phyloP scores from a whole-genome alignment of 2,329 filamentous ascomycete species.

The Bipolaris sorokiniana region DNA sequence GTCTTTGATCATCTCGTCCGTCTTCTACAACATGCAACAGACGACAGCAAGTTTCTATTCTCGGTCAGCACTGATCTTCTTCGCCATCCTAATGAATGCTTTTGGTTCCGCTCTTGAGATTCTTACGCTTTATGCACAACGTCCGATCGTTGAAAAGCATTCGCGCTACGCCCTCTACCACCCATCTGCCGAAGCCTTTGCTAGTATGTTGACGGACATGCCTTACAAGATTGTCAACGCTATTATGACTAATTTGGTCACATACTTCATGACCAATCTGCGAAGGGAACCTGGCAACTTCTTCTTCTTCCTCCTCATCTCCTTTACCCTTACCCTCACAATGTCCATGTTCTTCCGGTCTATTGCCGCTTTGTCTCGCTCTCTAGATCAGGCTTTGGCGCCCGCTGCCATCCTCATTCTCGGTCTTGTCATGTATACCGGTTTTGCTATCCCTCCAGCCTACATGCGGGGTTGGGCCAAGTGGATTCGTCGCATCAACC shows the following conservation, averaged over 20 bases:
- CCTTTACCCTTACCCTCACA: conserved; percentile 72
- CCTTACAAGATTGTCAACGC: conserved; percentile 81
- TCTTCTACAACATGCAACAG: conserved; percentile 77
- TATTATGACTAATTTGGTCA: conserved; percentile 75
- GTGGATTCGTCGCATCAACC: conserved; percentile 84
- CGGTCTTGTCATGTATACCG: conserved; percentile 70
- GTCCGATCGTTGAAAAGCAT: conserved; percentile 92
- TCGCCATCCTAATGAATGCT: conserved; percentile 84
- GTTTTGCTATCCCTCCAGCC: conserved; percentile 62
- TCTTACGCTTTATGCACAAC: conserved; percentile 83
- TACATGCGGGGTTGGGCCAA: conserved; percentile 81
- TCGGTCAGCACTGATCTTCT: conserved; percentile 82
- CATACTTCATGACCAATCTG: conserved; percentile 90
- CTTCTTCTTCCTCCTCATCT: conserved; percentile 84
- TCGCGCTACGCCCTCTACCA: conserved; percentile 86
- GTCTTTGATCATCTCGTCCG: conserved; percentile 77
- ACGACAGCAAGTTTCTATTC: conserved; percentile 77
- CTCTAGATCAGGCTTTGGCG: conserved; percentile 64
- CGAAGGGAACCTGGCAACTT: conserved; percentile 75
- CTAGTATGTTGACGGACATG: conserved; percentile 84
- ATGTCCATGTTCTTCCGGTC: conserved; percentile 90
- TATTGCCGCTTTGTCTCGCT: conserved; percentile 77
- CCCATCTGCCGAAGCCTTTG: conserved; percentile 84
- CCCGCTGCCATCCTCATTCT: conserved; percentile 66
- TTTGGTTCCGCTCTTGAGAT: conserved; percentile 85